Percentiles rank a stretch among this genome's conserved stretches.
Evolutionary conservation across 1,139 yeast species (phyloP).

Genomic region (Magnusiomyces clavatus): DNA sequence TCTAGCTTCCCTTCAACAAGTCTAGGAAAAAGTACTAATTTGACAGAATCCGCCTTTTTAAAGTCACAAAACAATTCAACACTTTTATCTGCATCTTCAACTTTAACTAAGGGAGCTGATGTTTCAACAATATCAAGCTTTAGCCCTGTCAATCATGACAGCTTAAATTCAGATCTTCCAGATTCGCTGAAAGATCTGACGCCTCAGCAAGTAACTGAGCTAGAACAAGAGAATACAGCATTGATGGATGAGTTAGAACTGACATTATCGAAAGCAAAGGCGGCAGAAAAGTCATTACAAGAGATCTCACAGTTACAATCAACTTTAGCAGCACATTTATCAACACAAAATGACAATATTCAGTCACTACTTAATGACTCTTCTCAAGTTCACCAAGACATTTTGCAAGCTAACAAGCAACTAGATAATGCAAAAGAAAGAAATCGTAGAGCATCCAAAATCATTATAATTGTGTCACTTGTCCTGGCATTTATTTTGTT

Average conservation of each 20-base stretch:
- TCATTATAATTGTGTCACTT: slow-evolving; percentile 55
- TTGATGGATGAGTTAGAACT: slow-evolving; percentile 58
- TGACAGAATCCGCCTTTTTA: not conserved
- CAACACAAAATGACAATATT: slow-evolving; percentile 69
- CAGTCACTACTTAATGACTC: slow-evolving; percentile 61
- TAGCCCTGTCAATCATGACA: not conserved
- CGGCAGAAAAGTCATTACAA: slow-evolving; percentile 66
- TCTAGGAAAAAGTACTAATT: not conserved
- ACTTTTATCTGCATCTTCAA: not conserved
- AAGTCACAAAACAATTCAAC: not conserved
- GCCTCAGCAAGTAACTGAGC: slow-evolving; percentile 58
- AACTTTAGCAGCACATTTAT: slow-evolving; percentile 68
- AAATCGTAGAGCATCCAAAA: slow-evolving; percentile 62
- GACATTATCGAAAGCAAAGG: slow-evolving; percentile 33
- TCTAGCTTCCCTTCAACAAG: not conserved
- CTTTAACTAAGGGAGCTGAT: not conserved
- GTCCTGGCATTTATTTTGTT: slow-evolving; percentile 55
- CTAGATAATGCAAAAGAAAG: slow-evolving; percentile 62
- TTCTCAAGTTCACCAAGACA: slow-evolving; percentile 59
- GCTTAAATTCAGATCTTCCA: slow-evolving; percentile 10
- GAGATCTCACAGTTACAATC: slow-evolving; percentile 76
- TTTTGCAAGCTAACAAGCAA: slow-evolving; percentile 65
- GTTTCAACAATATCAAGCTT: not conserved
- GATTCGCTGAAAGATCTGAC: slow-evolving; percentile 30
- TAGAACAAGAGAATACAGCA: slow-evolving; percentile 66